phyloP scores from a whole-genome alignment of 257 asterid species.

The Solanum microdontum region DNA sequence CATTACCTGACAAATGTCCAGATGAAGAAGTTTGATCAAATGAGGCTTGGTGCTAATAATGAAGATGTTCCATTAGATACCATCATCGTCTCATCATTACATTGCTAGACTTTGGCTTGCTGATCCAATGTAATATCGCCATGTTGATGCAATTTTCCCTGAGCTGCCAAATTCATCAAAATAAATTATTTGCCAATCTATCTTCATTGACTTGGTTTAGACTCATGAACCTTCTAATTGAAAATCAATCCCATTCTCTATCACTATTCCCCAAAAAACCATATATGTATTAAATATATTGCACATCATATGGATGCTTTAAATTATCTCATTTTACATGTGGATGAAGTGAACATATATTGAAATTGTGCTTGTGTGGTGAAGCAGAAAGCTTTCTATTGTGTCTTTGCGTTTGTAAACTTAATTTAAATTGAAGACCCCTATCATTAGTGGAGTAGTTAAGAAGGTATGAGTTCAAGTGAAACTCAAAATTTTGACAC shows the following conservation, averaged over 20 bases:
- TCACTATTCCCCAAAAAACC: neutral
- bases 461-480: too few relatives aligned
- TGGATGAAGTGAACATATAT: neutral
- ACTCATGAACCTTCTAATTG: neutral
- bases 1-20: conserved; percentile 67
- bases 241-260: neutral
- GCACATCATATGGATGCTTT: neutral
- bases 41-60: conserved; percentile 34
- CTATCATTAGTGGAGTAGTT: too few relatives aligned
- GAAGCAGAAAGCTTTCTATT: neutral
- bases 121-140: conserved; percentile 31
- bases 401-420: neutral
- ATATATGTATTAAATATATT: neutral
- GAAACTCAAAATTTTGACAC: too few relatives aligned
- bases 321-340: neutral
- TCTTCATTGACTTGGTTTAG: neutral
- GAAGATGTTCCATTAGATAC: conserved; percentile 33
- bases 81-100: conserved; percentile 39
- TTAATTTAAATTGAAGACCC: too few relatives aligned
- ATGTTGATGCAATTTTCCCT: conserved; percentile 34
- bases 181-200: neutral
- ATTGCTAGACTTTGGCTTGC: conserved; percentile 51
- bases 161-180: conserved; percentile 4
- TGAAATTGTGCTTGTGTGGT: neutral
- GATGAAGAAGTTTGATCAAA: conserved; percentile 37